Evolutionary conservation across 164 flowering plant species (phyloP).

Genomic region (Kalanchoe fedtschenkoi): DNA sequence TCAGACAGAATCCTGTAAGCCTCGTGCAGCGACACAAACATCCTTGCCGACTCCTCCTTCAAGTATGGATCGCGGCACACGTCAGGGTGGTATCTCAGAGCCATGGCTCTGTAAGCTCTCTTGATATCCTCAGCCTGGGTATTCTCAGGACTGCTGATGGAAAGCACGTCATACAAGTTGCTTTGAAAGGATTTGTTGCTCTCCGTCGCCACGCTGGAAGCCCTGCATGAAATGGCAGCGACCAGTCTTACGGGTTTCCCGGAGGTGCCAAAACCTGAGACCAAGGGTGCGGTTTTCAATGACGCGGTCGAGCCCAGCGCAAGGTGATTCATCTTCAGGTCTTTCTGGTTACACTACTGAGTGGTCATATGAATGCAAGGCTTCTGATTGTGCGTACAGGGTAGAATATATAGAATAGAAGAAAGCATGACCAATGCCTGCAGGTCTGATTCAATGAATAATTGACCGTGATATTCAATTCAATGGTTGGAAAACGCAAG

Average conservation of each 20-base stretch:
- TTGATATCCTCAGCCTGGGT: conserved; percentile 10
- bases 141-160: conserved; percentile 7
- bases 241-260: neutral
- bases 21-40: conserved; percentile 13
- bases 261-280: neutral
- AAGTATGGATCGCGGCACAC: conserved; percentile 11
- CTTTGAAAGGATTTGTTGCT: conserved; percentile 7
- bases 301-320: neutral
- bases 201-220: neutral
- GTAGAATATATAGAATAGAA: neutral
- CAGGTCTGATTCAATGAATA: too few relatives aligned
- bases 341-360: neutral
- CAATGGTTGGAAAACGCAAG: neutral
- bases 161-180: conserved; percentile 14
- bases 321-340: neutral
- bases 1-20: conserved; percentile 17
- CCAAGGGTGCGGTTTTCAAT: neutral
- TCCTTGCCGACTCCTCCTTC: conserved; percentile 14
- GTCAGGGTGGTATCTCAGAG: conserved; percentile 17
- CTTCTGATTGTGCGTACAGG: neutral
- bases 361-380: neutral
- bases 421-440: neutral
- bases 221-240: conserved; percentile 9
- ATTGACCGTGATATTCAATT: neutral
- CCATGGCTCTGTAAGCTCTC: conserved; percentile 16